Conservation (phyloP, 1,284 basidiomycete species). For the Stygiomarasmius scandens region DNA sequence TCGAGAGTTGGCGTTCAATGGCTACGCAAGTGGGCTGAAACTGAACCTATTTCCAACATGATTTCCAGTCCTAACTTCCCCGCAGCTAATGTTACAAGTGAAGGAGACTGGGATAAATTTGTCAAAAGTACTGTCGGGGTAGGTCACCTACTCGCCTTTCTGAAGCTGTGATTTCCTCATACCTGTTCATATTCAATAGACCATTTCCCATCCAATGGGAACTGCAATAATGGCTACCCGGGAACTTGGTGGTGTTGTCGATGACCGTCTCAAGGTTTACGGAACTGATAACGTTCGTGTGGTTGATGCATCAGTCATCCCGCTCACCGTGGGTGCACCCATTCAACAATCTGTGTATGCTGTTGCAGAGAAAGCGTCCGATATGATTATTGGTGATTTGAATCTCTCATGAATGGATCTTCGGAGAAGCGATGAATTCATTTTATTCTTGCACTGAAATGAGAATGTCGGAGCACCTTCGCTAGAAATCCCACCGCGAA, state of each 20-base stretch:
- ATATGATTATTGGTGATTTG: background rate
- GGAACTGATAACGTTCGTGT: background rate
- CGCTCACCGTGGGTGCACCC: background rate
- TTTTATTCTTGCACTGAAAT: no score
- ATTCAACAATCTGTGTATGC: background rate
- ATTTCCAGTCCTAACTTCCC: background rate
- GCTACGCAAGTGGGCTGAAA: background rate
- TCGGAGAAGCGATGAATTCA: no score
- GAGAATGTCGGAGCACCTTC: no score
- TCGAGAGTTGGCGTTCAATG: background rate
- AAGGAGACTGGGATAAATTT: background rate
- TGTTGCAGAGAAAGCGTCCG: background rate
- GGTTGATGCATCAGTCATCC: background rate
- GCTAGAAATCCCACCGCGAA: no score
- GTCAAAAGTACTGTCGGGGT: background rate
- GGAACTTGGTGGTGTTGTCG: slow-evolving; percentile 2
- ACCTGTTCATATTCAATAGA: no score
- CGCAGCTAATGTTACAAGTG: background rate
- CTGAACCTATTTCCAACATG: background rate
- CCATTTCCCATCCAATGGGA: background rate
- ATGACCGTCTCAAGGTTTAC: background rate
- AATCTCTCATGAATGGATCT: background rate
- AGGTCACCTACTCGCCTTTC: background rate
- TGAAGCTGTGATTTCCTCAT: no score
- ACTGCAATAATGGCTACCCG: background rate